These are phyloP conservation scores for Lobosporangium transversale DNA, from an alignment of 192 early-diverging fungal genomes.

Conservation along the genomic window DNA sequence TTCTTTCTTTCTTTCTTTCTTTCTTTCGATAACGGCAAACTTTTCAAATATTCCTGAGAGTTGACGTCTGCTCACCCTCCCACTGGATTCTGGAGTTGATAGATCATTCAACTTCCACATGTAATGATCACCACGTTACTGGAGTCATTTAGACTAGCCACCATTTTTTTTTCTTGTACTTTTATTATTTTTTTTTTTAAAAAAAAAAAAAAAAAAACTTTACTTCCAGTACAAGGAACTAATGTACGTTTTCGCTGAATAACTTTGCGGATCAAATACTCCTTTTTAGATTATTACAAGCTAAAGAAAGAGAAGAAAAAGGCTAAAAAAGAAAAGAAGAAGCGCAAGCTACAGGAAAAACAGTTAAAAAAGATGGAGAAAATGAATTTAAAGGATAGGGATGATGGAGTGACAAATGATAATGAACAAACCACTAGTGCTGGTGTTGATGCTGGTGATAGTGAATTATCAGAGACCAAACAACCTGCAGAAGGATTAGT, in stretches of 20 bases:
- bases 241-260: too few species aligned
- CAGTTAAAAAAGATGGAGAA: conserved; percentile 31
- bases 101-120: too few species aligned
- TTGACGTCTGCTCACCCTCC: too few species aligned
- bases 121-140: too few species aligned
- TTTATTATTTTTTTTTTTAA: too few species aligned
- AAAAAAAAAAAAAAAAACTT: too few species aligned
- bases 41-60: conserved; percentile 7
- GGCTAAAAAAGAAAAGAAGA: conserved; percentile 35
- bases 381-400: conserved; percentile 24
- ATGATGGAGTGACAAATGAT: conserved; percentile 15
- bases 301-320: conserved; percentile 40
- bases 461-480: too few species aligned
- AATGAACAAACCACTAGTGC: not conserved
- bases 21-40: not conserved
- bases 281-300: conserved; percentile 47
- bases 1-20: not conserved
- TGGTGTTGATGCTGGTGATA: not conserved
- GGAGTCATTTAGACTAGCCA: too few species aligned
- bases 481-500: conserved; percentile 18
- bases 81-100: too few species aligned
- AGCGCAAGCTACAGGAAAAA: conserved; percentile 39
- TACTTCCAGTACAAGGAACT: too few species aligned
- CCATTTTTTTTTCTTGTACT: too few species aligned
- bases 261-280: too few species aligned